Evolutionary conservation across 345 rosid species (phyloP).

Genomic region (Citrus sp.): DNA sequence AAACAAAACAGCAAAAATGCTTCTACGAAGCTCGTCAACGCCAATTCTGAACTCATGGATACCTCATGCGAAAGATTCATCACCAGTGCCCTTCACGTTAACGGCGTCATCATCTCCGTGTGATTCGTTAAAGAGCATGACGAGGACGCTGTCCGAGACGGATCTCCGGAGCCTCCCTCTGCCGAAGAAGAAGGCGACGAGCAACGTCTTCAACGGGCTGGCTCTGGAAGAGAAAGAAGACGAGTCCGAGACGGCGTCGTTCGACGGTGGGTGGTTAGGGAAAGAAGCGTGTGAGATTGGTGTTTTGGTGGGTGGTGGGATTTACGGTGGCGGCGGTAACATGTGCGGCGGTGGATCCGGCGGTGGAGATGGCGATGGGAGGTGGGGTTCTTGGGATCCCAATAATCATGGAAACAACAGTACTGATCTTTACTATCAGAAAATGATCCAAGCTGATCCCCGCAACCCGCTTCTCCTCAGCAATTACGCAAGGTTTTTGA

Average conservation of each 20-base stretch:
- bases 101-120: conserved; percentile 39
- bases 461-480: conserved; percentile 69
- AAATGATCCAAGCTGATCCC: conserved; percentile 86
- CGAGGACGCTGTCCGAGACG: conserved; percentile 54
- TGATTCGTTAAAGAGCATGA: conserved; percentile 33
- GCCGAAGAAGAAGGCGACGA: conserved; percentile 25
- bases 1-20: conserved; percentile 32
- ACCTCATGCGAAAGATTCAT: conserved; percentile 40
- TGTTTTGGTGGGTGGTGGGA: conserved; percentile 35
- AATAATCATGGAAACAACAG: conserved; percentile 31
- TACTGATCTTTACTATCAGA: conserved; percentile 63
- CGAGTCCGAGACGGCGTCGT: conserved; percentile 22
- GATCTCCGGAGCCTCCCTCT: conserved; percentile 40
- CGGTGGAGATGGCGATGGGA: conserved; percentile 33
- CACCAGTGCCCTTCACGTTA: conserved; percentile 22
- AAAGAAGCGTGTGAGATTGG: conserved; percentile 26
- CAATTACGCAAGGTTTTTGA: conserved; percentile 84
- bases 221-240: conserved; percentile 37
- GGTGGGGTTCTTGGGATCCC: conserved; percentile 32
- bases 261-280: conserved; percentile 10
- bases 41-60: conserved; percentile 63
- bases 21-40: conserved; percentile 72
- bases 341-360: conserved; percentile 42
- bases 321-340: conserved; percentile 46
- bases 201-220: conserved; percentile 24